These are phyloP conservation scores for Ceratobasidium sp. DNA, from an alignment of 1,284 basidiomycete genomes.

Conservation along the genomic window DNA sequence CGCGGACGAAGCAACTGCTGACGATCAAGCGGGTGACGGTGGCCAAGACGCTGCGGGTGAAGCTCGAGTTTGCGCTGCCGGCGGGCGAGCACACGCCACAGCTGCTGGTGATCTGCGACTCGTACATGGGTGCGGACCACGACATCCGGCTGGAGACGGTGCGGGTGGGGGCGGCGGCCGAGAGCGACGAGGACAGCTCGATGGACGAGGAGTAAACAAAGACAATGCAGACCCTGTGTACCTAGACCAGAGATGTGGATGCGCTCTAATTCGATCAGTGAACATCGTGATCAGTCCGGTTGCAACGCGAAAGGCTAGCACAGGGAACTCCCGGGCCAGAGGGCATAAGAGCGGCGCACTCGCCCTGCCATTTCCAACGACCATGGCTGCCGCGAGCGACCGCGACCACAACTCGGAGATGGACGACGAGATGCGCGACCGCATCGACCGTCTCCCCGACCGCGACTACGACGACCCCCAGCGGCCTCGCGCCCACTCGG, in stretches of 20 bases:
- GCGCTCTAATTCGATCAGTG: too few relatives aligned
- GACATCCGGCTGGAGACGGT: slow-evolving; percentile 81
- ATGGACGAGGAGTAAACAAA: slow-evolving; percentile 57
- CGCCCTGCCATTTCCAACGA: not conserved
- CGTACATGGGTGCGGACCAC: slow-evolving; percentile 88
- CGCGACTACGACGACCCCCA: slow-evolving; percentile 17
- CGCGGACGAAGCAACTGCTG: slow-evolving; percentile 72
- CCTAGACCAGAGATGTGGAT: not conserved
- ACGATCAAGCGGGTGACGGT: slow-evolving; percentile 97
- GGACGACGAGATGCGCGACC: slow-evolving; percentile 28
- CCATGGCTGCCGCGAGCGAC: slow-evolving; percentile 21
- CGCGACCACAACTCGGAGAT: slow-evolving; percentile 14
- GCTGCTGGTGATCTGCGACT: slow-evolving; percentile 92
- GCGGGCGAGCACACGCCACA: slow-evolving; percentile 85
- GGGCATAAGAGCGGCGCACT: not conserved
- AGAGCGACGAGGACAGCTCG: slow-evolving; percentile 67
- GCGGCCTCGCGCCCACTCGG: slow-evolving; percentile 30
- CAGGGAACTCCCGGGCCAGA: slow-evolving; percentile 5
- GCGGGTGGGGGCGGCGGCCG: slow-evolving; percentile 86
- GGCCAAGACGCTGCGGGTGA: slow-evolving; percentile 74
- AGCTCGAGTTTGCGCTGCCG: slow-evolving; percentile 87
- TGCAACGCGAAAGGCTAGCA: not conserved
- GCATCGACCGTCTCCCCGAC: slow-evolving; percentile 4
- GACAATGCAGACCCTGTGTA: slow-evolving; percentile 4
- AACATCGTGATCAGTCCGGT: not conserved